A percentile compares a stretch with the other conserved stretches of the same genome.
Conservation (phyloP, 2,329 filamentous ascomycete genomes). For the Diaporthe sp. region DNA sequence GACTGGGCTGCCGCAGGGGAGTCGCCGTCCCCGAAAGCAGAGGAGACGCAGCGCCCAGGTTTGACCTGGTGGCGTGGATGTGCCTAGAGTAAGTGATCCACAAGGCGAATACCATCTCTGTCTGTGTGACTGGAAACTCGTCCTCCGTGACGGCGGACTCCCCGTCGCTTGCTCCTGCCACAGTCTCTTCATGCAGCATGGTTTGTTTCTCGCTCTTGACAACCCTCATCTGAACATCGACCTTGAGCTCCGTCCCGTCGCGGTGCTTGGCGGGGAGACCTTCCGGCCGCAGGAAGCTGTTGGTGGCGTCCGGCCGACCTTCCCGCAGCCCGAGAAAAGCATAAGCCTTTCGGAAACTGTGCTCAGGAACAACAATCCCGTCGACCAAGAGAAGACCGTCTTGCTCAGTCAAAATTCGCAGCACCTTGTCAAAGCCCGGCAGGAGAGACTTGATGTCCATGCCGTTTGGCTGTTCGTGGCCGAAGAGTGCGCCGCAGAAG, state of each 20-base stretch:
- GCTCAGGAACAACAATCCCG: slow-evolving; percentile 96
- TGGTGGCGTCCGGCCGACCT: slow-evolving; percentile 82
- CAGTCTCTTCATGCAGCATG: slow-evolving; percentile 72
- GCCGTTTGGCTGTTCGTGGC: slow-evolving; percentile 86
- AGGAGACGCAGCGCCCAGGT: slow-evolving; percentile 73
- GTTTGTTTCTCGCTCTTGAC: slow-evolving; percentile 86
- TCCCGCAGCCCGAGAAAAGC: slow-evolving; percentile 87
- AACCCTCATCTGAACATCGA: slow-evolving; percentile 96
- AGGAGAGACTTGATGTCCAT: slow-evolving; percentile 84
- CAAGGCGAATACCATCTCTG: slow-evolving; percentile 91
- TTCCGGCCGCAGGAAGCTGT: slow-evolving; percentile 85
- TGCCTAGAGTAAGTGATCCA: slow-evolving; percentile 98
- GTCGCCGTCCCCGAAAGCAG: slow-evolving; percentile 75
- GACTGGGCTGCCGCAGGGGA: slow-evolving; percentile 83
- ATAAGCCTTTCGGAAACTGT: slow-evolving; percentile 91
- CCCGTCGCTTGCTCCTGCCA: slow-evolving; percentile 72
- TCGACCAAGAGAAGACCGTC: slow-evolving; percentile 87
- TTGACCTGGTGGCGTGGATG: slow-evolving; percentile 80
- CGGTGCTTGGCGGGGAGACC: slow-evolving; percentile 89
- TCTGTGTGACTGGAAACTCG: slow-evolving; percentile 65
- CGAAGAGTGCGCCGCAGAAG: slow-evolving; percentile 93
- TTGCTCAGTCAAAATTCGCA: slow-evolving; percentile 86
- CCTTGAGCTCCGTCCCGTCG: slow-evolving; percentile 91
- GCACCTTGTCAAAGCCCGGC: slow-evolving; percentile 86
- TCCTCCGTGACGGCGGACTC: slow-evolving; percentile 57